A percentile compares a stretch with the other conserved stretches of the same genome.
These are phyloP conservation scores for Silene vulgaris DNA, from an alignment of 179 eudicot genomes.

Conservation along the genomic window DNA sequence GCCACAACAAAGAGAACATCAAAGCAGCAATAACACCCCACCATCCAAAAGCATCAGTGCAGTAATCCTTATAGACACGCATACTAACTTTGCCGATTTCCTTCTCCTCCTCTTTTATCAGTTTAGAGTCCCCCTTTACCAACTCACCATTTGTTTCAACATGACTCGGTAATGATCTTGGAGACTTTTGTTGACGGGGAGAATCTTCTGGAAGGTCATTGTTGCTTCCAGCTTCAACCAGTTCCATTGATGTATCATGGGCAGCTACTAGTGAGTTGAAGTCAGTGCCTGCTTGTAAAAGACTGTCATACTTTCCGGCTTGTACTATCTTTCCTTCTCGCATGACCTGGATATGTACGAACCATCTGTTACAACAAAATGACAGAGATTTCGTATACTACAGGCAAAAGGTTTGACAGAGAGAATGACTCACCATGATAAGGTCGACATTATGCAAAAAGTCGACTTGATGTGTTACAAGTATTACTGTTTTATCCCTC, in stretches of 20 bases:
- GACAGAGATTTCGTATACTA: background rate
- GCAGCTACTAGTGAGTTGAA: conserved; percentile 75
- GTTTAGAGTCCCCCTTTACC: conserved; percentile 49
- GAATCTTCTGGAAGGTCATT: conserved; percentile 29
- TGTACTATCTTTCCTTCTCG: conserved; percentile 85
- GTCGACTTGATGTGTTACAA: conserved; percentile 95
- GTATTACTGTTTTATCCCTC: conserved; percentile 70
- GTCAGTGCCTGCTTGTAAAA: conserved; percentile 56
- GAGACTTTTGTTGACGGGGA: conserved; percentile 32
- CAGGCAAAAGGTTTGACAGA: background rate
- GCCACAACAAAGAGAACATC: conserved; percentile 58
- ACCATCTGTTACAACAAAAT: background rate
- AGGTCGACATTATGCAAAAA: conserved; percentile 87
- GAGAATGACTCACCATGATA: conserved; percentile 51
- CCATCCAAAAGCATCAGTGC: conserved; percentile 95
- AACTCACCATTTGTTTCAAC: conserved; percentile 44
- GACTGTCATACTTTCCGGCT: conserved; percentile 65
- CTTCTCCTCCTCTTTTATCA: conserved; percentile 81
- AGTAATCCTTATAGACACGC: conserved; percentile 61
- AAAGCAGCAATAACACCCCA: conserved; percentile 57
- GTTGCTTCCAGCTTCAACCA: conserved; percentile 55
- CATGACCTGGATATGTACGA: conserved; percentile 57
- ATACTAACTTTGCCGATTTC: conserved; percentile 79
- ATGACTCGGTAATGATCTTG: conserved; percentile 30
- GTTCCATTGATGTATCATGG: conserved; percentile 88